These are phyloP conservation scores for Geotrichum klebahnii DNA, from an alignment of 1,139 yeast genomes.

Conservation along the genomic window DNA sequence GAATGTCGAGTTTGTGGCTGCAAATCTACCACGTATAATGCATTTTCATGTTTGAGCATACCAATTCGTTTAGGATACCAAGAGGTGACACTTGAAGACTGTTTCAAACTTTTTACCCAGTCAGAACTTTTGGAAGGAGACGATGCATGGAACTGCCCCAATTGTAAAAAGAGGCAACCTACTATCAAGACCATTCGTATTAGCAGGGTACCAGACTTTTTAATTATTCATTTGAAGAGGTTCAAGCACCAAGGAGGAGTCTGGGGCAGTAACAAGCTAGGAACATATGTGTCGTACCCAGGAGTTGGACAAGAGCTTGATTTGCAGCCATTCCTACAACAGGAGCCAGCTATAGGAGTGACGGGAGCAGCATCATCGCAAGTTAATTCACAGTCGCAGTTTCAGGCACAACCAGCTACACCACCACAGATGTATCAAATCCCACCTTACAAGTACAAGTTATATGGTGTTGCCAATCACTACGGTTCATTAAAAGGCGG, in stretches of 20 bases:
- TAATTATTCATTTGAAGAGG: constrained; percentile 75
- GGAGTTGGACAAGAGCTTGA: constrained; percentile 51
- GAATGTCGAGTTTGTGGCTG: constrained; percentile 68
- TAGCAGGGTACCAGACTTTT: constrained; percentile 66
- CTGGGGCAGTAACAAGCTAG: constrained; percentile 50
- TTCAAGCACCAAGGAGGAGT: constrained; percentile 48
- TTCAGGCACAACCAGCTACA: too few relatives aligned
- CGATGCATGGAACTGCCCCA: constrained; percentile 87
- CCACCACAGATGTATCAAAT: constrained; percentile 16
- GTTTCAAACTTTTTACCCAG: constrained; percentile 66
- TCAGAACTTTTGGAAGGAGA: constrained; percentile 69
- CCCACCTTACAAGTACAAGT: constrained; percentile 73
- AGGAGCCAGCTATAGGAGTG: constrained; percentile 41
- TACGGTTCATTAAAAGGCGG: constrained; percentile 80
- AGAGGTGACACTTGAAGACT: constrained; percentile 52
- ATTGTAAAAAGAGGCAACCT: constrained; percentile 62
- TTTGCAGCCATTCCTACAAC: constrained; percentile 57
- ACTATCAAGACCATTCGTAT: constrained; percentile 67
- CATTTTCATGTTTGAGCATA: constrained; percentile 69
- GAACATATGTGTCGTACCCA: constrained; percentile 60
- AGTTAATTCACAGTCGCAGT: too few relatives aligned
- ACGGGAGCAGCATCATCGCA: constrained; percentile 63
- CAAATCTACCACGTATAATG: constrained; percentile 84
- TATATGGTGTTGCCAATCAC: constrained; percentile 85
- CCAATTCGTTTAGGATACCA: constrained; percentile 55